These are phyloP conservation scores for Tolypocladium ovalisporum DNA, from an alignment of 2,329 filamentous ascomycete genomes.

Conservation along the genomic window DNA sequence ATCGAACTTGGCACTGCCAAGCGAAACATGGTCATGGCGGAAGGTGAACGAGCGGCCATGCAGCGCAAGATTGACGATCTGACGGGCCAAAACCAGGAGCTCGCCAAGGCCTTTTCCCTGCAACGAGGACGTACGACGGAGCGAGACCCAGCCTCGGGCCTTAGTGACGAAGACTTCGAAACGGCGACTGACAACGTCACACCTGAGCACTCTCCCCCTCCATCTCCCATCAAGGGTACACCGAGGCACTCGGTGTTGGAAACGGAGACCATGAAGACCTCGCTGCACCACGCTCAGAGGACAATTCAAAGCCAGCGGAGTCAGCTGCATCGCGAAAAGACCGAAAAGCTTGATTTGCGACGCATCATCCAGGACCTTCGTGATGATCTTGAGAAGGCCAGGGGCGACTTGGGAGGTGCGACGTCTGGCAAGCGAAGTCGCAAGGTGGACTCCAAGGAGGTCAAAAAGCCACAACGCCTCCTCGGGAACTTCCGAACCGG, in stretches of 20 bases:
- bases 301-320: constrained; percentile 94
- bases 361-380: constrained; percentile 90
- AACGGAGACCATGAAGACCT: constrained; percentile 89
- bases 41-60: constrained; percentile 66
- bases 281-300: constrained; percentile 84
- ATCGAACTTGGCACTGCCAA: constrained; percentile 78
- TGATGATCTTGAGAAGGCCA: constrained; percentile 73
- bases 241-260: constrained; percentile 88
- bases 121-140: constrained; percentile 59
- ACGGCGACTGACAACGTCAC: constrained; percentile 59
- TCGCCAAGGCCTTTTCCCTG: constrained; percentile 72
- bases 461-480: constrained; percentile 70
- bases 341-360: constrained; percentile 91
- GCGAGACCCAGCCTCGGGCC: constrained; percentile 44
- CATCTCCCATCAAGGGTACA: constrained; percentile 83
- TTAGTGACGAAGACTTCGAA: constrained; percentile 53
- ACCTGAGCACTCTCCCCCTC: constrained; percentile 81
- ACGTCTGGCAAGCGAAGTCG: constrained; percentile 47
- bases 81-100: constrained; percentile 78
- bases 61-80: constrained; percentile 84
- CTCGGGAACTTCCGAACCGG: constrained; percentile 66
- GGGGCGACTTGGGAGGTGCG: constrained; percentile 36
- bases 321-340: constrained; percentile 95
- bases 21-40: constrained; percentile 65
- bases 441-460: constrained; percentile 53